Evolutionary conservation across 2,329 filamentous ascomycete genomes (phyloP), one percentile per base, ranked within the genome.

Genomic region (Arthroderma sp.): DNA sequence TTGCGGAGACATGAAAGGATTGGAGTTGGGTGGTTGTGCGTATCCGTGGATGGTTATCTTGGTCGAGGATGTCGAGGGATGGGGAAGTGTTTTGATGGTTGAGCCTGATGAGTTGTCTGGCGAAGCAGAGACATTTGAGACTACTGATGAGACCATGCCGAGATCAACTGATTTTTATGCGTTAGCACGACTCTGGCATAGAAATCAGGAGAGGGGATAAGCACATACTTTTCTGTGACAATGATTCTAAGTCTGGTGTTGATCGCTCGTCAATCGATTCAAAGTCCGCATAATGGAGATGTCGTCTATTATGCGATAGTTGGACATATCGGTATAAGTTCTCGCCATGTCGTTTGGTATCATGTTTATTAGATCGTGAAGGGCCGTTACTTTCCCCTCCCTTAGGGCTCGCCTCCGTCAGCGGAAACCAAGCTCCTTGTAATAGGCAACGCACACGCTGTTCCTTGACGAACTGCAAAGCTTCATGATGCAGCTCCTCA

Each of bases 391-490:
- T 33, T 52, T 70, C 75, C 59, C 57, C 63, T 5, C 32, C 32
- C 56, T 61, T 67, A 52, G 65, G 73, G 62, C 62, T 73, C 65
- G 60, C 68, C 5, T 53, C 51, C 3, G 41, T 15, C 39, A 67
- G 65, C 3, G 76, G 72, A 53, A 96, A 98, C 91, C 91, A 98
- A 6, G 83, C 80, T 5, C 91, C 91, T 53, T 85, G 76, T 3
- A 96, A 74, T 34, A 98, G 70, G 59, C 88, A 95, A 44, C 91
- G 77, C 49, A 96, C 84, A 33, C 91, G 80, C 63, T 98, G 91
- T 66, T 98, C 91, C 64, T 94, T 95, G 64, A 96, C 85, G 58
- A 98, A 98, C 57, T 94, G 85, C 44, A 95, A 68, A 7, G 89
- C 87, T 63, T 98, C 91, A 55, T 89, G 80, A 53, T 85, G 83